Conservation (phyloP, 192 early-diverging fungal species). For the Coemansia asiatica region DNA sequence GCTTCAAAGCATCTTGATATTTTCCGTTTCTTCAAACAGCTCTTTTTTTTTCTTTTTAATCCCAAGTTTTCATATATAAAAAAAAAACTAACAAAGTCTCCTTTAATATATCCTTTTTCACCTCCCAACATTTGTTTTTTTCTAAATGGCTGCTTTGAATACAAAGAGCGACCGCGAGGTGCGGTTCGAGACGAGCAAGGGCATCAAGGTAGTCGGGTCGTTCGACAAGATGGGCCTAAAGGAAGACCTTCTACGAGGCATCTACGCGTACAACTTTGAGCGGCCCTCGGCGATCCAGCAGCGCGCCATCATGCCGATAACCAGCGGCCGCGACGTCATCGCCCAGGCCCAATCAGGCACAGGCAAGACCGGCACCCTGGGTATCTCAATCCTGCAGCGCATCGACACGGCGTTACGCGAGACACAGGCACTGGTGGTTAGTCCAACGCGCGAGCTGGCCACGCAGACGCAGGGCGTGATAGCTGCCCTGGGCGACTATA, state of each 20-base stretch:
- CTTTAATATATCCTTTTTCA: neutral
- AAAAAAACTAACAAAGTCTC: conserved; percentile 1
- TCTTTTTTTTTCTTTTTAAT: conserved; percentile 7
- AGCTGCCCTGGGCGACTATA: conserved; percentile 91
- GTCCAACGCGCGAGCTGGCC: conserved; percentile 95
- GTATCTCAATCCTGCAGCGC: conserved; percentile 86
- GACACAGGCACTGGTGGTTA: conserved; percentile 89
- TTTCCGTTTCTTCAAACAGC: no score
- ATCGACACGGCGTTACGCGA: conserved; percentile 88
- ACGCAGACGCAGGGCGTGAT: conserved; percentile 93
- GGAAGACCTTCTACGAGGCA: conserved; percentile 92
- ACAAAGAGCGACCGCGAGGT: neutral
- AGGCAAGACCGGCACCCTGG: conserved; percentile 97
- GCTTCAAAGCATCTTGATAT: no score
- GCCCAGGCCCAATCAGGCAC: conserved; percentile 98
- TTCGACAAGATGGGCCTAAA: conserved; percentile 98
- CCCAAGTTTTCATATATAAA: neutral
- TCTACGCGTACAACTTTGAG: conserved; percentile 99
- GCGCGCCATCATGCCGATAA: conserved; percentile 90
- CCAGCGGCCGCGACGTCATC: conserved; percentile 88
- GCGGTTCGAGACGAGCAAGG: conserved; percentile 73
- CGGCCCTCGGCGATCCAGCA: conserved; percentile 98
- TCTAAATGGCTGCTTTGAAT: conserved; percentile 3
- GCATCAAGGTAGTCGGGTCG: conserved; percentile 79
- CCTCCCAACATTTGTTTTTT: no score